A percentile compares a stretch with the other conserved stretches of the same genome.
phyloP scores from a whole-genome alignment of 148 eudicot genomes.

The Bassia scoparia region DNA sequence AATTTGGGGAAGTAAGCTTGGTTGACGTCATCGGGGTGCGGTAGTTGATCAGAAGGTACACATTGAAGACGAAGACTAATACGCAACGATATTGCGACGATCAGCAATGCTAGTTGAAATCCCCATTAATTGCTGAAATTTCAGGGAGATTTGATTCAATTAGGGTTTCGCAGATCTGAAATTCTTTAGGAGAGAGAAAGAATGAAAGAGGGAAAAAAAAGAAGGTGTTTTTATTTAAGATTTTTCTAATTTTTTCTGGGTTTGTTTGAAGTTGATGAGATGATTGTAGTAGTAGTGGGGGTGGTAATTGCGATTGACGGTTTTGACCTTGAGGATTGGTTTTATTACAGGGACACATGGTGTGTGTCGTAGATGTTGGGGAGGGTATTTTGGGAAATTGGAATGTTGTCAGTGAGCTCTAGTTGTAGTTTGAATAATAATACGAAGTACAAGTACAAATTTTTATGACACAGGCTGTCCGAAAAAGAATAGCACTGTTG shows the following conservation, averaged over 20 bases:
- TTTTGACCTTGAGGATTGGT: neutral
- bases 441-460: too few species aligned
- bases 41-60: slow-evolving; percentile 84
- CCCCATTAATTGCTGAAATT: slow-evolving; percentile 44
- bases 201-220: neutral
- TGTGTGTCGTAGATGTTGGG: too few species aligned
- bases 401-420: neutral
- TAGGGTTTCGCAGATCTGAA: slow-evolving; percentile 19
- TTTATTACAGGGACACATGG: neutral
- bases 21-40: slow-evolving; percentile 89
- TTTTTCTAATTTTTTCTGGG: too few species aligned
- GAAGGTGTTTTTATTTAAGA: neutral
- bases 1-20: slow-evolving; percentile 96
- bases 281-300: neutral
- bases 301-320: neutral
- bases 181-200: neutral
- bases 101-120: slow-evolving; percentile 90
- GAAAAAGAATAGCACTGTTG: neutral
- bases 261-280: neutral
- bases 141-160: slow-evolving; percentile 1
- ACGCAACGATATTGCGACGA: slow-evolving; percentile 82
- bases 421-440: neutral
- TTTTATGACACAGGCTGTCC: slow-evolving; percentile 16
- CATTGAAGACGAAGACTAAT: slow-evolving; percentile 73
- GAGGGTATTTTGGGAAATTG: slow-evolving; percentile 13